Evolutionary conservation across 345 rosid genomes (phyloP), one percentile per base, ranked within the genome.

Genomic region (Adansonia digitata): DNA sequence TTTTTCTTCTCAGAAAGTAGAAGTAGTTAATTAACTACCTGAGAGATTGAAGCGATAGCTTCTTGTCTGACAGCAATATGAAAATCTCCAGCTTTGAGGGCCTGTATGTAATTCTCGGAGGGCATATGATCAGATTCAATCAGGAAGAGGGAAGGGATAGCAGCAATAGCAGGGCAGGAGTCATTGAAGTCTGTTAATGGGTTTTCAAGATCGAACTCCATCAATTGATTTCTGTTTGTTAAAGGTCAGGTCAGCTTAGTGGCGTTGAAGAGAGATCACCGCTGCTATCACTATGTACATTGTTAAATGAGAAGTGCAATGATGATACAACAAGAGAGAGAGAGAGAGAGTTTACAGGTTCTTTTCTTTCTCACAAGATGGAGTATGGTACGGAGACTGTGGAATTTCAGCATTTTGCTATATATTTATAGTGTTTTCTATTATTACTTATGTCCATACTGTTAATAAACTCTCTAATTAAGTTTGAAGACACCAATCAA

Each of bases 191-290:
- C 53, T 5, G 87, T 76, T 20, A 91, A 81, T 20, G 98, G 98
- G 81, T 87, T 82, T 82, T 90, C 93, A 18, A 93, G 97, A 77
- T 86, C 85, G 78, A 87, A 88, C 77, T 87, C 97, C 98, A 91
- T 93, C 31, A 4, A 59, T 59, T 5, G n/a, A 59, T 29, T 59
- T 14, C 1, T 0, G 8, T 9, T 12, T 27, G 83, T 42, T 43
- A 6, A n/a, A 51, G 53, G 26, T 17, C 8, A 17, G 10, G 1
- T n/a, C 15, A 57, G 66, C 45, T 62, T 53, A 64, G 73, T 27
- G 10, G 59, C 59, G 26, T 20, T 57, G 69, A 39, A 55, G 39
- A 42, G 78, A 14, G 13, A 53, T 17, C 39, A 12, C 20, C 24
- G 10, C 0, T 14, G 11, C 27, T 40, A 17, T 18, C 27, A 0